Evolutionary conservation across 768 basidiomycete genomes (phyloP).

Genomic region (Rhizopogon vinicolor): DNA sequence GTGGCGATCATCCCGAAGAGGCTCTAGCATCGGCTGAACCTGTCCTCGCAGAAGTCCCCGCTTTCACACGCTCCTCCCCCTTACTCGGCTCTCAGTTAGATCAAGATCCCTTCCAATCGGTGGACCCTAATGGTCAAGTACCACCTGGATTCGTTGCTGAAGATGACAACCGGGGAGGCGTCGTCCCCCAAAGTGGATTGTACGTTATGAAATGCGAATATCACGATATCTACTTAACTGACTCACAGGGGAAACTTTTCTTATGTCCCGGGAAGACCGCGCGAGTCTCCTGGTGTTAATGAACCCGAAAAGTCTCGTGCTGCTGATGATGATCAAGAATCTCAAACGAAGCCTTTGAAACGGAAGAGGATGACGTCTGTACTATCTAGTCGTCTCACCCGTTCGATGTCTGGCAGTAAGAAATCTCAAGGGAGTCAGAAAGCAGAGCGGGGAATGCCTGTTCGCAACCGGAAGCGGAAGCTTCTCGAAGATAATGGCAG

Average conservation of each 20-base stretch:
- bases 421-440: constrained; percentile 9
- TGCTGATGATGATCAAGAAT: neutral
- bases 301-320: neutral
- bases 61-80: neutral
- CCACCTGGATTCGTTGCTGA: neutral
- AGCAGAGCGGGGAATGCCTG: constrained; percentile 32
- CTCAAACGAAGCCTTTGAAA: constrained; percentile 9
- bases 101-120: neutral
- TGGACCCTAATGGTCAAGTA: no score
- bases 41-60: neutral
- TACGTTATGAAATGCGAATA: neutral
- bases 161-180: neutral
- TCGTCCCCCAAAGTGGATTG: neutral
- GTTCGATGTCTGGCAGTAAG: constrained; percentile 13
- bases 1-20: neutral
- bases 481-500: constrained; percentile 13
- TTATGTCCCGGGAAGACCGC: neutral
- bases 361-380: constrained; percentile 19
- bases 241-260: neutral
- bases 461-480: neutral
- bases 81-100: neutral
- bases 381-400: constrained; percentile 14
- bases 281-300: neutral
- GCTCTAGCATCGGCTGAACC: neutral
- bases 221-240: neutral